Evolutionary conservation across 257 asterid genomes (phyloP).

Genomic region (Fraxinus quadrangulata): DNA sequence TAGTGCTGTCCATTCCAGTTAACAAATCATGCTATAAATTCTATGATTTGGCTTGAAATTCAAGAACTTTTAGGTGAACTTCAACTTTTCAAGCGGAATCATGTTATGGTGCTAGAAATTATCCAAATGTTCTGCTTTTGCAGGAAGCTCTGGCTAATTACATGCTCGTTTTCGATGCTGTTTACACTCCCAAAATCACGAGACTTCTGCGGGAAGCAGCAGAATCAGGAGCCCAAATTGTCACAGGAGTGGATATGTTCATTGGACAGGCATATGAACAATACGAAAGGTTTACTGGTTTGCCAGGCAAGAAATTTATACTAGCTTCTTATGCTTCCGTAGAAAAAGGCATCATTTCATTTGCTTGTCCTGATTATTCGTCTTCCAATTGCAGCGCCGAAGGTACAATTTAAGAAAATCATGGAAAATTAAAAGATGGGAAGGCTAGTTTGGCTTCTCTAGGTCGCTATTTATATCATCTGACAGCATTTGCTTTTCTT

Average conservation of each 20-base stretch:
- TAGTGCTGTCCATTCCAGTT: neutral
- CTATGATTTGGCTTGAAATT: neutral
- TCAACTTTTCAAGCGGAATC: neutral
- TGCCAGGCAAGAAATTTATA: constrained; percentile 58
- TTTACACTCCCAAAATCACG: constrained; percentile 87
- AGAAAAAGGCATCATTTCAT: neutral
- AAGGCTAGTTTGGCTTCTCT: constrained; percentile 1
- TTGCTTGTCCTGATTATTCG: constrained; percentile 20
- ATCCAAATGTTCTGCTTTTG: constrained; percentile 3
- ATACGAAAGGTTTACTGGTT: constrained; percentile 84
- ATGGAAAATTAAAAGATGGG: constrained; percentile 42
- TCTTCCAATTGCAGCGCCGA: constrained; percentile 62
- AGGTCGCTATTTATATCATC: neutral
- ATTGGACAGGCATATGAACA: constrained; percentile 91
- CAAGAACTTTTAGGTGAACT: neutral
- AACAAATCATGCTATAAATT: neutral
- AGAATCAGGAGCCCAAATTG: constrained; percentile 77
- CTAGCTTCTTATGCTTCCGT: neutral
- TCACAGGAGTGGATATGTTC: constrained; percentile 88
- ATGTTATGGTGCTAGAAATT: neutral
- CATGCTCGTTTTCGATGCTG: constrained; percentile 86
- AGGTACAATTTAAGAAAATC: constrained; percentile 67
- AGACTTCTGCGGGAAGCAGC: constrained; percentile 73
- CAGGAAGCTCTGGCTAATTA: constrained; percentile 80
- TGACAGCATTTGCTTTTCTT: neutral